A percentile compares a stretch with the other conserved stretches of the same genome.
Evolutionary conservation across 768 basidiomycete genomes (phyloP).

Genomic region (Hericium alpestre): DNA sequence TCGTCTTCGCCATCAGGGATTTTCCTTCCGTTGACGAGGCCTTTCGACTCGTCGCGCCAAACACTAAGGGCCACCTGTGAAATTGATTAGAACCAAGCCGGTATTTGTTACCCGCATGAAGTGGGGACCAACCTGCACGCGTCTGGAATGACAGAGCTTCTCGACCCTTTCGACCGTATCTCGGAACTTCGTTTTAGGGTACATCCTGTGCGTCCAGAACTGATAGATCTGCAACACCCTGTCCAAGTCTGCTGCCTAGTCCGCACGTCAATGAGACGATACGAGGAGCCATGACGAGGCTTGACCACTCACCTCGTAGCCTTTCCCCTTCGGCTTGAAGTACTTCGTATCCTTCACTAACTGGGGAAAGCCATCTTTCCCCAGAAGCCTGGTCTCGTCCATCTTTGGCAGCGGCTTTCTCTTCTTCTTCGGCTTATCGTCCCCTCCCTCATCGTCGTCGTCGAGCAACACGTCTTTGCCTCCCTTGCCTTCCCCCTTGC

Average conservation of each 20-base stretch:
- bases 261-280: background rate
- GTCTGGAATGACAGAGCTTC: slow-evolving; percentile 74
- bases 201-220: slow-evolving; percentile 91
- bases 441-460: slow-evolving; percentile 19
- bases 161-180: slow-evolving; percentile 84
- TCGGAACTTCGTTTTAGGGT: slow-evolving; percentile 77
- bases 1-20: slow-evolving; percentile 29
- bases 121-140: slow-evolving; percentile 61
- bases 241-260: slow-evolving; percentile 69
- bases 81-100: background rate
- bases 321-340: slow-evolving; percentile 80
- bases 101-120: background rate
- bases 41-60: slow-evolving; percentile 64
- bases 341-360: slow-evolving; percentile 67
- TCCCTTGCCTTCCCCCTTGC: slow-evolving; percentile 24
- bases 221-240: slow-evolving; percentile 78
- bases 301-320: slow-evolving; percentile 61
- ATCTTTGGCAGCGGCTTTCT: slow-evolving; percentile 47
- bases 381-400: slow-evolving; percentile 68
- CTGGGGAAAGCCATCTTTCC: slow-evolving; percentile 66
- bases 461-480: slow-evolving; percentile 21
- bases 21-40: slow-evolving; percentile 26
- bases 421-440: slow-evolving; percentile 29
- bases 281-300: background rate
- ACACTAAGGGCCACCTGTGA: slow-evolving; percentile 57